These are phyloP conservation scores for Cladophialophora psammophila DNA, from an alignment of 2,329 filamentous ascomycete species.

Conservation along the genomic window DNA sequence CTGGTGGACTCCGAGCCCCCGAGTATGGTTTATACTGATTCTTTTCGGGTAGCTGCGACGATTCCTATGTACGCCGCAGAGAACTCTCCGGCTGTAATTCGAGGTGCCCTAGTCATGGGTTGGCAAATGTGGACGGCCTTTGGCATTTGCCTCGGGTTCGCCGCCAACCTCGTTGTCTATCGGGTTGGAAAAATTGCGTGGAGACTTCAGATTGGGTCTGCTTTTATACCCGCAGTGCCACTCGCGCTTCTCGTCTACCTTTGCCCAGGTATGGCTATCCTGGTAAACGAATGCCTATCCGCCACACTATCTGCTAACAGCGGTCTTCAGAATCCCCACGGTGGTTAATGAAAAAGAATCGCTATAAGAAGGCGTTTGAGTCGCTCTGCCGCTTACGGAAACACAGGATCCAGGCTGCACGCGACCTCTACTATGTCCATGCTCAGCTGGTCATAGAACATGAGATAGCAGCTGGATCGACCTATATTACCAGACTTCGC, in stretches of 20 bases:
- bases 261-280: constrained; percentile 61
- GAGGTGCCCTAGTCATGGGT: constrained; percentile 60
- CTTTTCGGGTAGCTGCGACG: constrained; percentile 42
- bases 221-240: constrained; percentile 70
- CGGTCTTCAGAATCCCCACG: constrained; percentile 40
- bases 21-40: constrained; percentile 43
- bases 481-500: constrained; percentile 59
- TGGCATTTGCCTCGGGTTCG: constrained; percentile 72
- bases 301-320: constrained; percentile 40
- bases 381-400: constrained; percentile 59
- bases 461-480: constrained; percentile 63
- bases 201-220: constrained; percentile 69
- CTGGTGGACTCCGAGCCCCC: not conserved
- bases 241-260: constrained; percentile 65
- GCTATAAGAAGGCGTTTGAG: constrained; percentile 55
- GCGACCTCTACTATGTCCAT: constrained; percentile 62
- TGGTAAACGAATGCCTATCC: constrained; percentile 35
- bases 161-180: constrained; percentile 69
- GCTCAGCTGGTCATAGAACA: constrained; percentile 64
- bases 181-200: constrained; percentile 66
- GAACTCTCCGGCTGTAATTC: constrained; percentile 57
- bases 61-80: constrained; percentile 58
- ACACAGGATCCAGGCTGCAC: constrained; percentile 61
- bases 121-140: constrained; percentile 62
- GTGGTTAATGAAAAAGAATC: constrained; percentile 56